Conservation (phyloP, 805 yeast genomes). For the Wickerhamomyces xylosicus region DNA sequence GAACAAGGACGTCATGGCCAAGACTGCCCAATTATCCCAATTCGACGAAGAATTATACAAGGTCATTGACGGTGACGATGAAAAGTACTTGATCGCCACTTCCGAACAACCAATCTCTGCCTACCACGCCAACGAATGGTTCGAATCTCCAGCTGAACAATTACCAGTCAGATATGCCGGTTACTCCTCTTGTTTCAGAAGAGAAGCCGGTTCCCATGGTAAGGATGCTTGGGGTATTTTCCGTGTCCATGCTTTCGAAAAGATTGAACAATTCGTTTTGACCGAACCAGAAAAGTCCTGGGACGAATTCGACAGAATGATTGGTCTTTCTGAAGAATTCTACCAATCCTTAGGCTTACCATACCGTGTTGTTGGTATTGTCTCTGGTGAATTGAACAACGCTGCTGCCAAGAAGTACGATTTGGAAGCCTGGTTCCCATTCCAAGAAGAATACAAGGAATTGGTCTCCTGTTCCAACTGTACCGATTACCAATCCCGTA, state of each 20-base stretch:
- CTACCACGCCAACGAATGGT: conserved; percentile 96
- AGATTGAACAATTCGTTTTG: conserved; percentile 91
- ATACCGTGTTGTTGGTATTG: conserved; percentile 95
- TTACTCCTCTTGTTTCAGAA: conserved; percentile 96
- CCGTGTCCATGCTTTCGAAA: conserved; percentile 97
- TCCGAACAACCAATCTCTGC: conserved; percentile 99
- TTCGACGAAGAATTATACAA: conserved; percentile 97
- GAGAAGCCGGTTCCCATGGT: conserved; percentile 99
- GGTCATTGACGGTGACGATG: conserved; percentile 94
- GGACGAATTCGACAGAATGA: conserved; percentile 96
- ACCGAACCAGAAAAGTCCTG: conserved; percentile 98
- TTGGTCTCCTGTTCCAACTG: conserved; percentile 97
- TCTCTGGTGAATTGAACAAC: conserved; percentile 95
- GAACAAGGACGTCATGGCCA: conserved; percentile 99
- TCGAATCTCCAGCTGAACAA: conserved; percentile 94
- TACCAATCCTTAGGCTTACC: conserved; percentile 89
- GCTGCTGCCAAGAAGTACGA: conserved; percentile 99
- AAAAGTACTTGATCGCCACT: conserved; percentile 95
- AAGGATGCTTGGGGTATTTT: conserved; percentile 99
- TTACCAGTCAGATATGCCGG: conserved; percentile 96
- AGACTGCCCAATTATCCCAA: conserved; percentile 95
- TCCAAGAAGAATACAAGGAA: conserved; percentile 96
- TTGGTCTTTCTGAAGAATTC: conserved; percentile 81
- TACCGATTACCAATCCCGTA: conserved; percentile 98
- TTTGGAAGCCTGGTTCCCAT: conserved; percentile 99